These are phyloP conservation scores for Neonectria punicea DNA, from an alignment of 2,329 filamentous ascomycete genomes.

Conservation along the genomic window DNA sequence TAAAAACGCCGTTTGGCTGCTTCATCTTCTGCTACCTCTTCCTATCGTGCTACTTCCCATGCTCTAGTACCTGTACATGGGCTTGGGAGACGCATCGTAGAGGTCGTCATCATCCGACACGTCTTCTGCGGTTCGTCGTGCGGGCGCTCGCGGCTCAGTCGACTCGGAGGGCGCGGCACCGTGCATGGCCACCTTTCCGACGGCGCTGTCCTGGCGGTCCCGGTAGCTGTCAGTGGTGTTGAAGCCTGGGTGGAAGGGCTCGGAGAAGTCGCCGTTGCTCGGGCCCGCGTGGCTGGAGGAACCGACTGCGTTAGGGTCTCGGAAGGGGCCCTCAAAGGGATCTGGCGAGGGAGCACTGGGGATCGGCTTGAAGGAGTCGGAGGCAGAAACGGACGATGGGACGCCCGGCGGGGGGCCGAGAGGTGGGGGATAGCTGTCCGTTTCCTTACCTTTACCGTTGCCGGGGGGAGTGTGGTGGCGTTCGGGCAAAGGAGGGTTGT, in stretches of 20 bases:
- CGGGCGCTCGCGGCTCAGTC: constrained; percentile 27
- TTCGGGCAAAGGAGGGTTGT: constrained; percentile 21
- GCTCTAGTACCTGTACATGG: constrained; percentile 49
- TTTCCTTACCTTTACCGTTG: constrained; percentile 50
- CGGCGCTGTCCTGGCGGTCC: constrained; percentile 53
- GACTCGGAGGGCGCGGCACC: constrained; percentile 45
- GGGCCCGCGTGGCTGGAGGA: constrained; percentile 28
- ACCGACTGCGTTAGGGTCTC: constrained; percentile 42
- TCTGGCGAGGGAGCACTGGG: constrained; percentile 33
- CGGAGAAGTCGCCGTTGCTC: constrained; percentile 37
- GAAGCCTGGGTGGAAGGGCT: constrained; percentile 55
- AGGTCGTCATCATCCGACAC: constrained; percentile 52
- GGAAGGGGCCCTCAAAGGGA: constrained; percentile 49
- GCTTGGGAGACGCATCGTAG: constrained; percentile 53
- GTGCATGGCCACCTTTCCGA: constrained; percentile 55
- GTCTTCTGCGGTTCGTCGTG: constrained; percentile 37
- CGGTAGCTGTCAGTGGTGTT: constrained; percentile 37
- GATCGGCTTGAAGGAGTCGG: constrained; percentile 33
- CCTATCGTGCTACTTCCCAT: not conserved
- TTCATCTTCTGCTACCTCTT: not conserved
- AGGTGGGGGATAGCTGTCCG: constrained; percentile 42
- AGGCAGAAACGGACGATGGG: constrained; percentile 33
- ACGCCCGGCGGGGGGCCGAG: constrained; percentile 38
- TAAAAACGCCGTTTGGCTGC: not conserved
- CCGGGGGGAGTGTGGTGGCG: constrained; percentile 24